Base-by-base conservation (phyloP, 345 rosid genomes). In the Moricandia arvensis region DNA sequence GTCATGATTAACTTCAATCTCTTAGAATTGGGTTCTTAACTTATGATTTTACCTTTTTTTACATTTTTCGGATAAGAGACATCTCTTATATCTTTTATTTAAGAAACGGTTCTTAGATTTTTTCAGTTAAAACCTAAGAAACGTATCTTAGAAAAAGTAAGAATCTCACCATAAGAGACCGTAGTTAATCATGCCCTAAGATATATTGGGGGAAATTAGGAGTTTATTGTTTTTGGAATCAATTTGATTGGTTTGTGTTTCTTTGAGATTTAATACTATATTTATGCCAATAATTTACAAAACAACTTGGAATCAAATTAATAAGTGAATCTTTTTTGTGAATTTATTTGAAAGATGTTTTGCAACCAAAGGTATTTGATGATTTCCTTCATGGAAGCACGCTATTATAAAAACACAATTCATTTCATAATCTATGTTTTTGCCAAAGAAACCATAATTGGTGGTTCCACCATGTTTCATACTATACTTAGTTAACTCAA, bases 381-480 rank as follows among this genome's bases (percentile, higher is more conserved):
- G 18, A 27, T 8, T 61, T 51, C 38, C 21, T 47, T 35, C 62
- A 49, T 15, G 58, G 63, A 68, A 26, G 21, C 68, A 75, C 59
- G 60, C 67, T 12, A 26, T 26, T 10, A 43, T 47, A 38, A 17
- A 67, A 67, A 24, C 11, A 59, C 62, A 60, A 13, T 24, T 21
- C 8, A 58, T 66, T 13, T 34, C 4, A 17, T 18, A 45, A 21
- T 18, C 16, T 10, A 67, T 59, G 7, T 15, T 34, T 24, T 41
- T 11, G n/a, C 60, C 53, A 74, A 76, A 63, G 68, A 53, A 79
- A 75, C 82, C 70, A 84, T 85, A 82, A 87, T 86, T 87, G 96
- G 89, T 86, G 96, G 90, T 72, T 86, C 88, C 90, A 86, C 88
- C 81, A 82, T 80, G 71, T 78, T 78, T 62, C 26, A 35, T 29